Percentiles rank a stretch among this genome's conserved stretches.
These are phyloP conservation scores for Dothiorella sarmentorum DNA, from an alignment of 2,329 filamentous ascomycete species.

Conservation along the genomic window DNA sequence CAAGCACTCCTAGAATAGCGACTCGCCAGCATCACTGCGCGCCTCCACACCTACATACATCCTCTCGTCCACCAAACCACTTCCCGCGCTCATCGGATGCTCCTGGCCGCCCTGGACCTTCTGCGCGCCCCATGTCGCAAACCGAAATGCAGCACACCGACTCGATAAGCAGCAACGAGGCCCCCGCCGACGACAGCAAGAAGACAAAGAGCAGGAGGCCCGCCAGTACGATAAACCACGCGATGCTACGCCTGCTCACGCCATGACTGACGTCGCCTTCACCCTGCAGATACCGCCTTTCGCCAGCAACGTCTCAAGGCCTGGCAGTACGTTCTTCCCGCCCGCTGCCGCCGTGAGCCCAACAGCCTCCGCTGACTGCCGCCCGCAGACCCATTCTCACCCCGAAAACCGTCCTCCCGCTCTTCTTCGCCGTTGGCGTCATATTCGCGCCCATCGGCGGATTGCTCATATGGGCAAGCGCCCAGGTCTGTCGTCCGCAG, in stretches of 20 bases:
- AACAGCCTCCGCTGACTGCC: conserved; percentile 37
- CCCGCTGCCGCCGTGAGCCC: not conserved
- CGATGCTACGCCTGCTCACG: conserved; percentile 18
- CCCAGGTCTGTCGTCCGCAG: conserved; percentile 54
- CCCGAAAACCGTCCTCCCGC: conserved; percentile 84
- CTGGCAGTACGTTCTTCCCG: conserved; percentile 74
- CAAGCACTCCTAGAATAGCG: conserved; percentile 15
- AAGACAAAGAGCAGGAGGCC: conserved; percentile 88
- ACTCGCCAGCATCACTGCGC: conserved; percentile 7
- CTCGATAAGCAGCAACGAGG: conserved; percentile 43
- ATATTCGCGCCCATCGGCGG: conserved; percentile 94
- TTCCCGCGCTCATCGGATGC: conserved; percentile 6
- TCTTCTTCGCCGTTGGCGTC: conserved; percentile 86
- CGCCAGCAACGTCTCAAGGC: conserved; percentile 95
- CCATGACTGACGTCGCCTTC: conserved; percentile 22
- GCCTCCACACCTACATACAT: conserved; percentile 2
- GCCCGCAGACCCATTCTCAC: conserved; percentile 78
- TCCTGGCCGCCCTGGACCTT: not conserved
- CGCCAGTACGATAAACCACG: conserved; percentile 62
- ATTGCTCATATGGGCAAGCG: conserved; percentile 78
- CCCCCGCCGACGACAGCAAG: conserved; percentile 40
- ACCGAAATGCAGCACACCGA: conserved; percentile 42
- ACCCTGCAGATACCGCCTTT: conserved; percentile 78
- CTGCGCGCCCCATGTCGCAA: conserved; percentile 41
- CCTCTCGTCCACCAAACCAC: not conserved